Evolutionary conservation across 2,329 filamentous ascomycete species (phyloP), one percentile per base, ranked within the genome.

Genomic region (Achaetomium macrosporum): DNA sequence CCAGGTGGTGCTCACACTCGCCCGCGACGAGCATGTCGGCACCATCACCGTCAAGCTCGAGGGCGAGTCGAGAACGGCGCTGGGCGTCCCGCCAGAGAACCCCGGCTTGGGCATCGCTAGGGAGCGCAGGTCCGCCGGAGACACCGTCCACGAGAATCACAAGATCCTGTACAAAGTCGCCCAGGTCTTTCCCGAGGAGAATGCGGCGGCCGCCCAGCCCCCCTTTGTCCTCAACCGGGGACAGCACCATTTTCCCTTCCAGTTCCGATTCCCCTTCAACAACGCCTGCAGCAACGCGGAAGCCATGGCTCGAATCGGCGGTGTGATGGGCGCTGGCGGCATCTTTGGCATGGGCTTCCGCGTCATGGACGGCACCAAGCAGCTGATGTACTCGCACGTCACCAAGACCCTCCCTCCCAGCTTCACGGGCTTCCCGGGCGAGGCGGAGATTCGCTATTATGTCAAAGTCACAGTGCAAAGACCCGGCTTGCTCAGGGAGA

Each of bases 391-490:
- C 46, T 67, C 67, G 37, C 93, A 99, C 72, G 82, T 93, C 58
- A 93, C 87, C 65, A 83, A 84, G 61, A 95, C 91, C 0, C 76
- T 99, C 11, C 93, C 93, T 5, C 93, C 93, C 0, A 95, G 90
- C 5, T 73, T 97, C 50, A 88, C 81, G n/a, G 90, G 89, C 3
- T 91, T 93, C 60, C 88, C 89, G 0, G 86, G 85, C 31, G 83
- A 91, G 68, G 92, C 91, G 19, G 90, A 96, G 69, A 91, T 97
- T 55, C 81, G 85, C 61, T 99, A 99, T 71, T 99, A 88, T 66
- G 79, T 97, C 66, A 99, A 99, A 68, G 90, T 87, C n/a, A 97
- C 93, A 0, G 84, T 97, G 6, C 88, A 90, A 64, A 78, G 90
- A n/a, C 90, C 90, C 0, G 85, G 87, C 13, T 78, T 96, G 54